Percentiles rank a stretch among this genome's conserved stretches.
phyloP scores from a whole-genome alignment of 139 green algal species.

The Asterochloris erici region DNA sequence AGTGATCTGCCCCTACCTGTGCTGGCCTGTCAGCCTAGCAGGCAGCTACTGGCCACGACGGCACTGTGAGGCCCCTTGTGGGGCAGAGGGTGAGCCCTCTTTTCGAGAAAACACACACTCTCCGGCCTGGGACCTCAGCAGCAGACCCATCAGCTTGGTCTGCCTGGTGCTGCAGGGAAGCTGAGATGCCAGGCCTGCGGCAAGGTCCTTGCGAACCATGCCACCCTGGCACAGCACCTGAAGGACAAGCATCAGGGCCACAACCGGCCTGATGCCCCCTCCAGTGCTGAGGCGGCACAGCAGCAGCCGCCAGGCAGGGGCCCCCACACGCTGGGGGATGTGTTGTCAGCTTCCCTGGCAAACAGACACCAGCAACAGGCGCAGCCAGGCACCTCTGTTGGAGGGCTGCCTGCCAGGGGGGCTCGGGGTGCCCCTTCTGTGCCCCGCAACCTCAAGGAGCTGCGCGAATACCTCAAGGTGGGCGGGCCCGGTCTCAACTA shows the following conservation, averaged over 20 bases:
- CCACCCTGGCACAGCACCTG: slow-evolving; percentile 68
- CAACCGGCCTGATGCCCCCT: slow-evolving; percentile 29
- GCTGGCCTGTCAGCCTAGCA: too few species aligned
- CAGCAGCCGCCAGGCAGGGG: not conserved
- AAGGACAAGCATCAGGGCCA: slow-evolving; percentile 59
- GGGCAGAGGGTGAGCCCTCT: too few species aligned
- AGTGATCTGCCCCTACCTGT: too few species aligned
- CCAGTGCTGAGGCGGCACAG: not conserved
- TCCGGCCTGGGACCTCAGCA: too few species aligned
- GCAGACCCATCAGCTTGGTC: not conserved
- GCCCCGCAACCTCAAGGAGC: not conserved
- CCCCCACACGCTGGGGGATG: not conserved
- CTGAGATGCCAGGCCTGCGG: slow-evolving; percentile 63
- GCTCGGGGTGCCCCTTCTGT: too few species aligned
- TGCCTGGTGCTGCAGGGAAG: slow-evolving; percentile 35
- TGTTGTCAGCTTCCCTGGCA: not conserved
- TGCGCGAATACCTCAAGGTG: slow-evolving; percentile 17
- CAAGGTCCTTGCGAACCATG: slow-evolving; percentile 47
- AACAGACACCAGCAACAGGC: too few species aligned
- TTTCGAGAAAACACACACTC: too few species aligned
- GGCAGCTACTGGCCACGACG: too few species aligned
- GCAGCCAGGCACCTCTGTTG: too few species aligned
- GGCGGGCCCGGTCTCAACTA: not conserved
- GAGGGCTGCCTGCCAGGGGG: not conserved
- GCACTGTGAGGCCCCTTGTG: too few species aligned